phyloP scores from a whole-genome alignment of 129 eudicot genomes.

The Flaveria brownii region DNA sequence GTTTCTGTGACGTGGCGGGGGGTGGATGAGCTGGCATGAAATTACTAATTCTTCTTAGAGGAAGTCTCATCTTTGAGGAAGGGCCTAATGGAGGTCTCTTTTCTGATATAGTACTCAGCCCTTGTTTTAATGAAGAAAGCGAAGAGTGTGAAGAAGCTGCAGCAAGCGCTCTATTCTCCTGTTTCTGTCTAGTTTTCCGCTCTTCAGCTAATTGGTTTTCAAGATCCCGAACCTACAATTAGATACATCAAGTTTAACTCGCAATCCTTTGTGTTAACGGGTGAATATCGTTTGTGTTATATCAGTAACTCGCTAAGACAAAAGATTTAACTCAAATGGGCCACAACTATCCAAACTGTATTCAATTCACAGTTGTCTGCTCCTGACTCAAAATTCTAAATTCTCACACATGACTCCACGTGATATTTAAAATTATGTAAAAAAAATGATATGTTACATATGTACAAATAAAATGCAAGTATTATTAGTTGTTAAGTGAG shows the following conservation, averaged over 20 bases:
- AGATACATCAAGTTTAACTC: not conserved
- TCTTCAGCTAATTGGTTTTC: constrained; percentile 87
- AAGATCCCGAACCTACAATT: constrained; percentile 62
- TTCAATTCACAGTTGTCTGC: not conserved
- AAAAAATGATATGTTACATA: not conserved
- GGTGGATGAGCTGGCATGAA: constrained; percentile 59
- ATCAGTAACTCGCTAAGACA: not conserved
- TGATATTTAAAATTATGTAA: not conserved
- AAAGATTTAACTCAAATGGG: not conserved
- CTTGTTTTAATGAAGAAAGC: constrained; percentile 48
- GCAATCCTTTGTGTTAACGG: not conserved
- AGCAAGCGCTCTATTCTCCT: constrained; percentile 75
- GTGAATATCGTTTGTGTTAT: not conserved
- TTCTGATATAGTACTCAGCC: constrained; percentile 51
- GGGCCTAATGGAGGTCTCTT: constrained; percentile 79
- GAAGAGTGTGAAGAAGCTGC: constrained; percentile 62
- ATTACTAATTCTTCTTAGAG: constrained; percentile 71
- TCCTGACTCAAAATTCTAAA: not conserved
- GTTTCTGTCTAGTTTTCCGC: constrained; percentile 77
- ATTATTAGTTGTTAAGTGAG: not conserved
- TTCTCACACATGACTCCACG: not conserved
- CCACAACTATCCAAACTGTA: not conserved
- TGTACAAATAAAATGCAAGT: not conserved
- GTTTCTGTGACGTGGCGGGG: constrained; percentile 41
- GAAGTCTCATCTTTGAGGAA: constrained; percentile 65